Evolutionary conservation across 441 rosid genomes (phyloP), one percentile per base, ranked within the genome.

Genomic region (Lepidium campestre): DNA sequence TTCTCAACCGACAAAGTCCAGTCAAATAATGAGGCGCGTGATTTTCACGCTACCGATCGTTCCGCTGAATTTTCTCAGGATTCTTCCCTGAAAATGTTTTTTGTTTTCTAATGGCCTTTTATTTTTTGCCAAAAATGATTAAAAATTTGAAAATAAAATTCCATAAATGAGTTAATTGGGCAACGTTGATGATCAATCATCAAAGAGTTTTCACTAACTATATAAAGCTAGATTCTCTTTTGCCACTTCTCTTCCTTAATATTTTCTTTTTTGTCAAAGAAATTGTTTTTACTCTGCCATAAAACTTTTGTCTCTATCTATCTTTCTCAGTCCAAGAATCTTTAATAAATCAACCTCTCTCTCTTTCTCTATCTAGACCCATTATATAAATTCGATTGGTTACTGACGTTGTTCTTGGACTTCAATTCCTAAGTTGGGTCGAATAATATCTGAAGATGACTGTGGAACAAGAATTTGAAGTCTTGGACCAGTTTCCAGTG

Each of bases 401-500:
- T n/a, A n/a, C 20, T 11, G 1, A 32, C 34, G 40, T 29, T 59
- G 50, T 31, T 19, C 17, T 37, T 56, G 2, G 19, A 14, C 23
- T 71, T 54, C 41, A 10, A 11, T 50, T 27, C 31, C 1, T 55
- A 49, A 27, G 7, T 27, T 27, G 6, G 6, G 8, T 6, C 8
- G 8, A 27, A 27, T 3, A 27, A 35, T 19, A 22, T 58, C 29
- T 18, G 15, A 35, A 7, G 52, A 94, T 93, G 96, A 80, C 78
- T 22, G 82, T 91, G 6, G 89, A 83, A 63, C 82, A 79, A 41
- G 72, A 67, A 27, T 71, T 64, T 31, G 90, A 71, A 22, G 55
- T 66, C 13, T 47, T 42, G 48, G 92, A 87, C 65, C 81, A 70
- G 80, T 93, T 93, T 73, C 96, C 99, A 0, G 42, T 79, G 17